Conservation (phyloP, 805 yeast species). For the Cyberlindnera samutprakarnensis region DNA sequence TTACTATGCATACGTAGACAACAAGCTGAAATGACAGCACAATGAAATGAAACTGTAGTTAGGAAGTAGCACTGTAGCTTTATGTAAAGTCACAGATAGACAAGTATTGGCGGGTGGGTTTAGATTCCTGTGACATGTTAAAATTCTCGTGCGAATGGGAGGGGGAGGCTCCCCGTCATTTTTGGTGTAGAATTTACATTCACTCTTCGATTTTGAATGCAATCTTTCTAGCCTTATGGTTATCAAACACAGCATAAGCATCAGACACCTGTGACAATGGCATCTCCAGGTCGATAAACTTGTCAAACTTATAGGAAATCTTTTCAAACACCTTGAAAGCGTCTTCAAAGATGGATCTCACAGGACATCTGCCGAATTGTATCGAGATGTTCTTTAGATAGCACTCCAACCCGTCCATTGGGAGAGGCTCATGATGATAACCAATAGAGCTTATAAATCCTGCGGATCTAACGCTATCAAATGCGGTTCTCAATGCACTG, state of each 20-base stretch:
- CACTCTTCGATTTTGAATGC: too few relatives aligned
- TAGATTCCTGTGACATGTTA: too few relatives aligned
- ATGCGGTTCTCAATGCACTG: slow-evolving; percentile 42
- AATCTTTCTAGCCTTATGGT: slow-evolving; percentile 47
- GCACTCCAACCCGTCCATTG: slow-evolving; percentile 50
- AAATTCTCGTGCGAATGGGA: too few relatives aligned
- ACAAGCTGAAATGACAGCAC: too few relatives aligned
- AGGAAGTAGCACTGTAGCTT: too few relatives aligned
- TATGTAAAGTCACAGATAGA: too few relatives aligned
- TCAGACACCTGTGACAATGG: slow-evolving; percentile 36
- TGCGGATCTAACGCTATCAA: slow-evolving; percentile 46
- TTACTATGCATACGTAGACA: too few relatives aligned
- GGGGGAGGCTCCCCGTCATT: too few relatives aligned
- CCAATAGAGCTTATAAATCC: slow-evolving; percentile 55
- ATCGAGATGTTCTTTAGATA: slow-evolving; percentile 48
- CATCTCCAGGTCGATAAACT: slow-evolving; percentile 42
- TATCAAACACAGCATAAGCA: slow-evolving; percentile 45
- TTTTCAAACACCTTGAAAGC: slow-evolving; percentile 40
- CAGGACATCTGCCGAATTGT: slow-evolving; percentile 60
- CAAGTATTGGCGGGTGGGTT: too few relatives aligned
- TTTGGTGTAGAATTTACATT: too few relatives aligned
- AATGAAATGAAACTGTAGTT: too few relatives aligned
- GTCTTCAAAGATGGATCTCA: slow-evolving; percentile 47
- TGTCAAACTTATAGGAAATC: slow-evolving; percentile 37
- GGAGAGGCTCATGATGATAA: slow-evolving; percentile 50